phyloP scores from a whole-genome alignment of 139 green algal species.

The Chlorella sp. region DNA sequence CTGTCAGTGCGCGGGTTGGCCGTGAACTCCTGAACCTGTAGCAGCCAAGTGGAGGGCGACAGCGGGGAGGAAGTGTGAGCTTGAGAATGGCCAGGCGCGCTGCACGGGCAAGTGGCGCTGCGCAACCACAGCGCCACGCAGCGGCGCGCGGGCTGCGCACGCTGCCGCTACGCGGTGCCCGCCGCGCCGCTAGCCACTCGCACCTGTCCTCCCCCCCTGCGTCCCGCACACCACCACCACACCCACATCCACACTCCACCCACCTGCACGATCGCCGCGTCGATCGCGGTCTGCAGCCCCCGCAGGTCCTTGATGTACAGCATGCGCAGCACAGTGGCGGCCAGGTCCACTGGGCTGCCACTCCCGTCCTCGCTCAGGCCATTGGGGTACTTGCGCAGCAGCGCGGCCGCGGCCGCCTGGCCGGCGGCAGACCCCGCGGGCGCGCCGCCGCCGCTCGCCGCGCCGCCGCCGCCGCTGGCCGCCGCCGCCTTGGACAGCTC shows the following conservation, averaged over 20 bases:
- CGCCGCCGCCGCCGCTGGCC: too few relatives aligned
- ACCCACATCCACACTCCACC: slow-evolving; percentile 25
- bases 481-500: slow-evolving; percentile 7
- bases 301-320: slow-evolving; percentile 68
- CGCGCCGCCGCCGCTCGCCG: not conserved
- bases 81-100: not conserved
- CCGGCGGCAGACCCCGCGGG: not conserved
- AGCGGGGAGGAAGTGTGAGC: not conserved
- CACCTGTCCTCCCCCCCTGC: not conserved
- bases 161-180: not conserved
- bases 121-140: not conserved
- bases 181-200: not conserved
- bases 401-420: slow-evolving; percentile 17
- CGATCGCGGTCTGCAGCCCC: slow-evolving; percentile 48
- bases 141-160: not conserved
- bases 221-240: not conserved
- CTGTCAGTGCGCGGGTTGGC: slow-evolving; percentile 66
- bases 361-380: slow-evolving; percentile 31
- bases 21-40: slow-evolving; percentile 55
- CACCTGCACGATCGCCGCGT: slow-evolving; percentile 53
- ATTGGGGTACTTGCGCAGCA: slow-evolving; percentile 35
- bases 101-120: not conserved
- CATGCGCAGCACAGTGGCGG: slow-evolving; percentile 64
- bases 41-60: not conserved
- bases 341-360: slow-evolving; percentile 53